Percentiles rank a stretch among this genome's conserved stretches.
Conservation (phyloP, 2,329 filamentous ascomycete species). For the Trichophyton benhamiae region DNA sequence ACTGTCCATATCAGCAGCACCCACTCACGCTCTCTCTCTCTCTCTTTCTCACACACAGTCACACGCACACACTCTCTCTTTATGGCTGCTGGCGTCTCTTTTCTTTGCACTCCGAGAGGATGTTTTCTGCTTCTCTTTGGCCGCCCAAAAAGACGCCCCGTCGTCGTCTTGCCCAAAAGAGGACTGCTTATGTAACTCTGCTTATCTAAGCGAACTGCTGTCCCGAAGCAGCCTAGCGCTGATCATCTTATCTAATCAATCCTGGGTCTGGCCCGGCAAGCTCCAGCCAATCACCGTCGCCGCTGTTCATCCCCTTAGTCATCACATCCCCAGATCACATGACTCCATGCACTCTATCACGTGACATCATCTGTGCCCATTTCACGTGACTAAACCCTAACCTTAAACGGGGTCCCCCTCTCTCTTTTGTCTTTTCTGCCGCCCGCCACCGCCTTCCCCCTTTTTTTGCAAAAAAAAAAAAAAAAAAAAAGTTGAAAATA, state of each 20-base stretch:
- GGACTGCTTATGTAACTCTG: not conserved
- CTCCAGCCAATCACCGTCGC: not conserved
- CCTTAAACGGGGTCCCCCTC: not conserved
- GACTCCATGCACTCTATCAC: not conserved
- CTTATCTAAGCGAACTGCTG: not conserved
- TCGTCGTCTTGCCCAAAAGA: not conserved
- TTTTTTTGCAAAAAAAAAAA: not conserved
- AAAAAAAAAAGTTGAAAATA: not conserved
- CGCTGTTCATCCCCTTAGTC: not conserved
- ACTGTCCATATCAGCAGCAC: too few species aligned
- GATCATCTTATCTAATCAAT: not conserved
- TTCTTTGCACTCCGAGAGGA: not conserved
- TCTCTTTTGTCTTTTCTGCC: not conserved
- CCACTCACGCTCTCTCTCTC: too few species aligned
- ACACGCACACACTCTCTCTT: too few species aligned
- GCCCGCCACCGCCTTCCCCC: not conserved
- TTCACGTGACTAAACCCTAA: not conserved
- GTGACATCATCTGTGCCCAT: not conserved
- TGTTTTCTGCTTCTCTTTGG: not conserved
- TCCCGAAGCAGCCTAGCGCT: not conserved
- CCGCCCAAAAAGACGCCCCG: not conserved
- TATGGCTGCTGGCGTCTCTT: not conserved
- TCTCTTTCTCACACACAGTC: too few species aligned
- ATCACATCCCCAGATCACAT: not conserved
- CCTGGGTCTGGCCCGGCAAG: not conserved